Evolutionary conservation across 192 early-diverging fungal genomes (phyloP).

Genomic region (Mortierella hygrophila): DNA sequence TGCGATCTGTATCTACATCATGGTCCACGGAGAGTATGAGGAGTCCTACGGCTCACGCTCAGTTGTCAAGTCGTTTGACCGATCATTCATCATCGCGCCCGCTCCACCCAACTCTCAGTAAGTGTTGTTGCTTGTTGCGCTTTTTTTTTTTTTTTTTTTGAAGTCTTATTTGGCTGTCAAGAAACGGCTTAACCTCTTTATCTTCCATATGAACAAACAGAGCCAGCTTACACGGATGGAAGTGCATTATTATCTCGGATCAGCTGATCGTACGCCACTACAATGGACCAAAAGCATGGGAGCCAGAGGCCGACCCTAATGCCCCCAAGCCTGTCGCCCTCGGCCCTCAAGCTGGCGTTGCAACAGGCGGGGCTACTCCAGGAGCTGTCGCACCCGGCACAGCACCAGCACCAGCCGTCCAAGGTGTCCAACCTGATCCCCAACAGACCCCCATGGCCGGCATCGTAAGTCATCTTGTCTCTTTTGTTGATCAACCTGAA

Average conservation of each 20-base stretch:
- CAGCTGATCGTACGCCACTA: constrained; percentile 33
- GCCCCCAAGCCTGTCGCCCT: constrained; percentile 11
- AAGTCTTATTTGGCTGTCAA: neutral
- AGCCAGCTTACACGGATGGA: constrained; percentile 38
- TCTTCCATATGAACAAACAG: constrained; percentile 1
- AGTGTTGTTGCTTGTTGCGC: neutral
- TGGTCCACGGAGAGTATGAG: constrained; percentile 44
- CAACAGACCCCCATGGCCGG: constrained; percentile 18
- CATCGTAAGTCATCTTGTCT: constrained; percentile 5
- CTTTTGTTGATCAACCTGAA: neutral
- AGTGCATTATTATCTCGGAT: constrained; percentile 48
- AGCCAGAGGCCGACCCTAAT: constrained; percentile 15
- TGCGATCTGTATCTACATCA: constrained; percentile 45
- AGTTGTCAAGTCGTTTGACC: constrained; percentile 57
- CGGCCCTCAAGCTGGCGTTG: neutral
- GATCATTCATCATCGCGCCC: constrained; percentile 62
- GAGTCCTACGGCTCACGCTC: constrained; percentile 1
- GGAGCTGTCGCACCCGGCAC: constrained; percentile 5
- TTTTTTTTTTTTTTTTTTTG: neutral
- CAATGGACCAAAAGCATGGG: constrained; percentile 44
- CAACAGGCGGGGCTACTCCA: neutral
- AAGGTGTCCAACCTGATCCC: neutral
- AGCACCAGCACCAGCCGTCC: neutral
- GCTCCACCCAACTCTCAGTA: constrained; percentile 55
- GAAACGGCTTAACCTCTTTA: neutral